Base-by-base conservation (phyloP, 2,329 filamentous ascomycete genomes). In the Trichoderma asperellum region DNA sequence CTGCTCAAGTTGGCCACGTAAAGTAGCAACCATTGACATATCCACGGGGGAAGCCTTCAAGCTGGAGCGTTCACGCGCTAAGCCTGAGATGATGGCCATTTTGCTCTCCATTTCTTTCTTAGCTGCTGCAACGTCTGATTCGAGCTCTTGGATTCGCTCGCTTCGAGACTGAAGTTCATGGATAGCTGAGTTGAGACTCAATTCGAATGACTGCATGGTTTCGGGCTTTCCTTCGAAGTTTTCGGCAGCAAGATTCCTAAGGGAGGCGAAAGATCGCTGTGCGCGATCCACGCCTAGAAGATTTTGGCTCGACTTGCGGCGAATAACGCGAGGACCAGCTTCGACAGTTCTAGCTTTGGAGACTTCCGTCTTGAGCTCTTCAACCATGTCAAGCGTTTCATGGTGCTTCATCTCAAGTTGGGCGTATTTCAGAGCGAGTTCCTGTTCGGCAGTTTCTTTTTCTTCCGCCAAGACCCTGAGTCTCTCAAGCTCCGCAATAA, bases 61-160 rank as follows among this genome's bases (percentile, higher is more conserved):
- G 81, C 94, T 97, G 3, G 93, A 95, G 70, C 96, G 87, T 80
- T 99, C 96, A 66, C 96, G 91, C 4, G 96, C 97, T 72, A 99
- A 85, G 7, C 96, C 96, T 35, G 93, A 93, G 74, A 99, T 98
- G 77, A 99, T 94, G 35, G 93, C 92, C 84, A 95, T 94, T 87
- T 99, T 99, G 72, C 88, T 90, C 77, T 99, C 96, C 91, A 98
- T 97, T 79, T 99, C 96, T 83, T 94, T 97, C 83, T 93, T 96
- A 27, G 94, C 88, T 4, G 89, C 90, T 32, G 89, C 84, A 68
- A 97, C 88, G 74, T 97, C 95, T 6, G 89, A 89, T 79, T 99
- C 96, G 16, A 99, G 85, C 75, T 94, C 90, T 76, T 96, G 92
- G 65, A 97, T 94, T 34, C 94, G 90, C 78, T 98, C 94, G 49